Percentiles rank a stretch among this genome's conserved stretches.
phyloP scores from a whole-genome alignment of 2,329 filamentous ascomycete species.

The Ophiostoma himal-ulmi region DNA sequence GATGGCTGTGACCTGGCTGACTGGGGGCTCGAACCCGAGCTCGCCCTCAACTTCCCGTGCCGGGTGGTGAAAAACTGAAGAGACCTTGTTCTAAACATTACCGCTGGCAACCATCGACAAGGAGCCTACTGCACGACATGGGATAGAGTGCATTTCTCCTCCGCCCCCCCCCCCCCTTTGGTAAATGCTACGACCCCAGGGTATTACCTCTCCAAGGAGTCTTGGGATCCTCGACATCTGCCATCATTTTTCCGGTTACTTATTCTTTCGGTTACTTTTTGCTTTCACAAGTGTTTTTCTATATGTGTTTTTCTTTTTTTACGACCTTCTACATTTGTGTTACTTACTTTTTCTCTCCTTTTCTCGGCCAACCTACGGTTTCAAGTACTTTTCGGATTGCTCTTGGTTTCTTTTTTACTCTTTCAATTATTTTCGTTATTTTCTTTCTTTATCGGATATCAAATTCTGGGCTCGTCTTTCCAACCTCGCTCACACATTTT shows the following conservation, averaged over 20 bases:
- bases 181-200: not conserved
- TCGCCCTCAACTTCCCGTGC: constrained; percentile 38
- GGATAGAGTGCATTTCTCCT: not conserved
- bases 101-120: no score
- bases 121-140: not conserved
- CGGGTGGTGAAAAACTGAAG: constrained; percentile 31
- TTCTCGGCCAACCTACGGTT: not conserved
- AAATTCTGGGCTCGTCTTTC: not conserved
- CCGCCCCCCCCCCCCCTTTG: not conserved
- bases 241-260: not conserved
- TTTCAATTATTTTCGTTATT: not conserved
- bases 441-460: not conserved
- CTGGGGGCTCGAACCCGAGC: constrained; percentile 35
- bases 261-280: not conserved
- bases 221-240: not conserved
- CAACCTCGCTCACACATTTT: not conserved
- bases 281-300: not conserved
- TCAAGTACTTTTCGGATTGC: not conserved
- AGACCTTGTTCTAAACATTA: no score
- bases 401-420: not conserved
- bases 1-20: constrained; percentile 60
- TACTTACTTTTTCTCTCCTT: constrained; percentile 1
- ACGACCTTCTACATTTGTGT: not conserved
- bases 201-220: not conserved
- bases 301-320: not conserved